Evolutionary conservation across 257 asterid genomes (phyloP), one percentile per base, ranked within the genome.

Genomic region (Solanum etuberosum): DNA sequence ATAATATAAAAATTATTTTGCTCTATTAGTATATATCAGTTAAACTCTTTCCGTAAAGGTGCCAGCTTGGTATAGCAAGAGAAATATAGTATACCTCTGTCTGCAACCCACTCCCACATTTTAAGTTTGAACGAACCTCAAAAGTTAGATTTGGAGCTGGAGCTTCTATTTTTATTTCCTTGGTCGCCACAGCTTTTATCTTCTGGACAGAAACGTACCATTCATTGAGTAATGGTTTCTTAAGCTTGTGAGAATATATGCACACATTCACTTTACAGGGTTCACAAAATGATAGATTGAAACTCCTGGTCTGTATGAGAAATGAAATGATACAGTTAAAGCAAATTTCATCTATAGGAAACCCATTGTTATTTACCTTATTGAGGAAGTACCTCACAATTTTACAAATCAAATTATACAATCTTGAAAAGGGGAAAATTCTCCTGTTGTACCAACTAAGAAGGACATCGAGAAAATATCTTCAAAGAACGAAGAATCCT

Each of bases 401-500:
- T 48, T 46, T 51, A 81, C 85, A 81, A 29, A 81, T 16, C 43
- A 81, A 81, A 81, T 48, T 29, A 0, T 48, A 81, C 85, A 80
- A 46, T 46, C 85, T 46, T 80, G 16, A 80, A 80, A 78, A 9
- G 27, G 40, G 16, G 23, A 43, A 78, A 78, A 16, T 27, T 15
- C 65, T 27, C 65, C 15, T 78, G 18, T 27, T 78, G 65, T 78
- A 43, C 38, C 25, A 8, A 25, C 57, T 27, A 78, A 78, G 51
- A 35, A 74, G 86, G 90, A 90, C 96, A 93, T 91, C 76, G 90
- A 92, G 92, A 86, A 87, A 90, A 92, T 91, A 91, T 91, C 93
- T 87, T 25, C 31, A 20, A 35, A 37, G n/a, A n/a, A 81, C 31
- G 73, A 81, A 87, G 35, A 59, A 83, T 77, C 57, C 87, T 48